phyloP scores from a whole-genome alignment of 192 early-diverging fungal genomes.

The Coemansia sp. region DNA sequence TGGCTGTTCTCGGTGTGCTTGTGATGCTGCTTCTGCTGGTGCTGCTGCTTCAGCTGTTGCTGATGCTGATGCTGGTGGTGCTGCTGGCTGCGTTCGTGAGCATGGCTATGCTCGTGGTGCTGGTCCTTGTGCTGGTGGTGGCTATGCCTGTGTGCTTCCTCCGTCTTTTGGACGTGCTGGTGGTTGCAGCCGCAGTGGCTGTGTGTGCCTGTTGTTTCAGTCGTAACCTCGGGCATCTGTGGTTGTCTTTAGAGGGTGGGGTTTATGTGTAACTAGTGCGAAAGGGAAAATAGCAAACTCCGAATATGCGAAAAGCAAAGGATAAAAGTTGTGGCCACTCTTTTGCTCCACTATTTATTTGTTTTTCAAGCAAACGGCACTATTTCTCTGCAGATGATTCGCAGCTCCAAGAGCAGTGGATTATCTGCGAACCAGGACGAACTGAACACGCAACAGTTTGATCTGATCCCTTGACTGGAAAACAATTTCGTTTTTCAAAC shows the following conservation, averaged over 20 bases:
- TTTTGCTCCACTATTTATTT: not conserved
- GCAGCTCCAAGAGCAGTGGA: too few relatives aligned
- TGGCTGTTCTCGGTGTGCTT: slow-evolving; percentile 10
- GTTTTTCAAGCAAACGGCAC: too few relatives aligned
- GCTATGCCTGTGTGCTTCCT: slow-evolving; percentile 11
- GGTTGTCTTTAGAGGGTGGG: not conserved
- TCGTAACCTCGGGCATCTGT: slow-evolving; percentile 19
- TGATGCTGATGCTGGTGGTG: slow-evolving; percentile 15
- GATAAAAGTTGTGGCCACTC: not conserved
- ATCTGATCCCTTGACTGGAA: too few relatives aligned
- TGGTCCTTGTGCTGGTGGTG: slow-evolving; percentile 15
- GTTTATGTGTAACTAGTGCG: not conserved
- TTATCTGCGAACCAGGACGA: too few relatives aligned
- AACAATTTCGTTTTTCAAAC: too few relatives aligned
- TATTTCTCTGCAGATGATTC: too few relatives aligned
- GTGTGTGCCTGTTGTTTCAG: slow-evolving; percentile 10
- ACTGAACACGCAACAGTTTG: too few relatives aligned
- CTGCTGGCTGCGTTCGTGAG: slow-evolving; percentile 3
- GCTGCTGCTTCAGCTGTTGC: too few relatives aligned
- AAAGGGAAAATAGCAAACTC: too few relatives aligned
- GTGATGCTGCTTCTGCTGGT: too few relatives aligned
- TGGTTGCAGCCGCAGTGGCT: slow-evolving; percentile 17
- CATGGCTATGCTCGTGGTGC: slow-evolving; percentile 14
- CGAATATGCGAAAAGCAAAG: too few relatives aligned
- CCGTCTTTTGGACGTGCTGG: slow-evolving; percentile 11